phyloP scores from a whole-genome alignment of 345 rosid genomes.

The Populus pruinosa region DNA sequence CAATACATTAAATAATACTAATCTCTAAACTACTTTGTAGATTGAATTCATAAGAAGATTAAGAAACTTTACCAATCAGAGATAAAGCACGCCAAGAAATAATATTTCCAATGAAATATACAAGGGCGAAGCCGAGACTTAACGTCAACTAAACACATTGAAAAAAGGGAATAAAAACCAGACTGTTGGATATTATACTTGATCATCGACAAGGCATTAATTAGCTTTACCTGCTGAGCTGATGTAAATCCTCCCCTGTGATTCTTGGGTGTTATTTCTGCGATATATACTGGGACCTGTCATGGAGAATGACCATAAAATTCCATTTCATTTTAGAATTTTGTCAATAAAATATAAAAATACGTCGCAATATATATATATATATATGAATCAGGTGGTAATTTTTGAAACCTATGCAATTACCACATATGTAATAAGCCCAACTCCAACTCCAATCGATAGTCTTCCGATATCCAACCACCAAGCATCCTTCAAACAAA shows the following conservation, averaged over 20 bases:
- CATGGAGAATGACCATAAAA: neutral
- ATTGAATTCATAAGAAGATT: neutral
- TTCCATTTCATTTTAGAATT: neutral
- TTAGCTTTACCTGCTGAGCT: slow-evolving; percentile 14
- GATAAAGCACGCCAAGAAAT: slow-evolving; percentile 38
- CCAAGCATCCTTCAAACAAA: slow-evolving; percentile 28
- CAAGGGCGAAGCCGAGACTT: slow-evolving; percentile 17
- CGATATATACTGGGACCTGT: slow-evolving; percentile 27
- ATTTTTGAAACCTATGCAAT: neutral
- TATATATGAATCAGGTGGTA: too few relatives aligned
- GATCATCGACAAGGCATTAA: neutral
- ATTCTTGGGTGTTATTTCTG: slow-evolving; percentile 29
- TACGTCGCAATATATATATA: neutral
- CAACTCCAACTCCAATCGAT: slow-evolving; percentile 39
- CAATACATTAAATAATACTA: neutral
- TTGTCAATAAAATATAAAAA: too few relatives aligned
- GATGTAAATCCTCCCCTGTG: slow-evolving; percentile 28
- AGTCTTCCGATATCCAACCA: slow-evolving; percentile 39
- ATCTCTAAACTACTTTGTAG: neutral
- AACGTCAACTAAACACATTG: slow-evolving; percentile 18
- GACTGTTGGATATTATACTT: neutral
- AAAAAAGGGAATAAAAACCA: too few relatives aligned
- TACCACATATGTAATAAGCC: slow-evolving; percentile 42
- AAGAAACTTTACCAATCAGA: slow-evolving; percentile 6
- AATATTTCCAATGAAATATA: slow-evolving; percentile 24